These are phyloP conservation scores for Thelephora aurantiotincta DNA, from an alignment of 768 basidiomycete genomes.

Conservation along the genomic window DNA sequence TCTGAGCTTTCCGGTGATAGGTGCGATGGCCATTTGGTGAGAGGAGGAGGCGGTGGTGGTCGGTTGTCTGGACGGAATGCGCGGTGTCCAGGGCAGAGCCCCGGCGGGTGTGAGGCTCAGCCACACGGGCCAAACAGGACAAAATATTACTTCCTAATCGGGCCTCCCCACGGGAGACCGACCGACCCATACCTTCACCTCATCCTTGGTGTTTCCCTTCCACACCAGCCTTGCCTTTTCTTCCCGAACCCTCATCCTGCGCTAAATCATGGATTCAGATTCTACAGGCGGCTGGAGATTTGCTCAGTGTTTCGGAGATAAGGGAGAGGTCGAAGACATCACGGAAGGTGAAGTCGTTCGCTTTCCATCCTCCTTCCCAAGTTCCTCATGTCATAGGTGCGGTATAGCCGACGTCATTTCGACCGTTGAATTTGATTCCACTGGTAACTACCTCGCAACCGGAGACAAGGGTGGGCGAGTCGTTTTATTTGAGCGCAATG, in stretches of 20 bases:
- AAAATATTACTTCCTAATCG: background rate
- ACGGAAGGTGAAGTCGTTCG: slow-evolving; percentile 63
- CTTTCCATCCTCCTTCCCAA: slow-evolving; percentile 10
- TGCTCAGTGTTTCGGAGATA: slow-evolving; percentile 99
- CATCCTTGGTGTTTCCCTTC: background rate
- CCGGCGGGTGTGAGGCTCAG: slow-evolving; percentile 7
- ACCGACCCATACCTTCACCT: background rate
- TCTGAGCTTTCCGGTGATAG: slow-evolving; percentile 88
- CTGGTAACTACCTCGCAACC: slow-evolving; percentile 97
- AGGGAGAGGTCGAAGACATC: slow-evolving; percentile 98
- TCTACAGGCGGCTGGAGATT: slow-evolving; percentile 89
- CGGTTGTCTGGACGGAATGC: slow-evolving; percentile 10
- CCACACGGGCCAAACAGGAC: slow-evolving; percentile 3
- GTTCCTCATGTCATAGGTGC: slow-evolving; percentile 11
- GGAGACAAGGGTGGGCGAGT: slow-evolving; percentile 99
- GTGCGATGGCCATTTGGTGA: slow-evolving; percentile 62
- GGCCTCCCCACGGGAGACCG: background rate
- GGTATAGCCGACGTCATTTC: slow-evolving; percentile 95
- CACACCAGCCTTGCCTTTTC: background rate
- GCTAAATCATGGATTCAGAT: slow-evolving; percentile 64
- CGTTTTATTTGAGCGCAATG: slow-evolving; percentile 96
- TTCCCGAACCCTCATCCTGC: slow-evolving; percentile 15
- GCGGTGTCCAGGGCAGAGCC: slow-evolving; percentile 12
- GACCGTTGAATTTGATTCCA: slow-evolving; percentile 98
- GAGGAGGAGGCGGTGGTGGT: slow-evolving; percentile 11